Evolutionary conservation across 352 stramenopile genomes (phyloP), one percentile per base, ranked within the genome.

Genomic region (Globisporangium abappressorium): DNA sequence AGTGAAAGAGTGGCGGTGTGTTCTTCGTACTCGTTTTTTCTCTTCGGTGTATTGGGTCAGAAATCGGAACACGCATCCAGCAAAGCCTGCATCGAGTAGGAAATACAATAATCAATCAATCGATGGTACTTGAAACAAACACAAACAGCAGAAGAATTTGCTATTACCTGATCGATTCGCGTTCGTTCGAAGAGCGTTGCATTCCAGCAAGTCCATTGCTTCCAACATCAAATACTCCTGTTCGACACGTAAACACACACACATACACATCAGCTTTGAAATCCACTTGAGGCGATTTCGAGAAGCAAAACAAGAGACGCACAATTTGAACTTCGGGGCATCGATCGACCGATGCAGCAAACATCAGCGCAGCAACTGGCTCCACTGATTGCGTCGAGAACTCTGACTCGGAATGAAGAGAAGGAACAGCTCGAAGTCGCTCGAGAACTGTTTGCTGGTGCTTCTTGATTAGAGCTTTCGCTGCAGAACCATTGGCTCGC

Each of bases 281-380:
- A 38, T 7, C 36, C 33, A 9, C 18, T 24, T 5, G 51, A 43
- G 15, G 18, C 0, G 33, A 26, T 36, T 24, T 30, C 26, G 18
- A 57, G 1, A 5, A 12, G 6, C 18, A 46, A 38, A 12, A 14
- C 18, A 46, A 38, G 46, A 0, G 11, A 51, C 70, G 36, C 66
- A 94, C 85, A 46, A 91, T 60, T 20, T 91, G 85, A 22, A 69
- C 56, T 56, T 91, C 81, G 3, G 84, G 81, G 26, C 84, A 92
- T 33, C 85, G 77, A 26, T 91, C 77, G 24, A 75, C 79, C 0
- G 84, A 86, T 7, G 75, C 74, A 4, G 79, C 85, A 60, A 82
- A 91, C 79, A 88, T 79, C 43, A 94, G 80, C 18, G 80, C 81
- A 1, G 78, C 76, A 61, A 92, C 74, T 18, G 85, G 84, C 26